A percentile compares a stretch with the other conserved stretches of the same genome.
phyloP scores from a whole-genome alignment of 2,329 filamentous ascomycete species.

The Tolypocladium sp. region DNA sequence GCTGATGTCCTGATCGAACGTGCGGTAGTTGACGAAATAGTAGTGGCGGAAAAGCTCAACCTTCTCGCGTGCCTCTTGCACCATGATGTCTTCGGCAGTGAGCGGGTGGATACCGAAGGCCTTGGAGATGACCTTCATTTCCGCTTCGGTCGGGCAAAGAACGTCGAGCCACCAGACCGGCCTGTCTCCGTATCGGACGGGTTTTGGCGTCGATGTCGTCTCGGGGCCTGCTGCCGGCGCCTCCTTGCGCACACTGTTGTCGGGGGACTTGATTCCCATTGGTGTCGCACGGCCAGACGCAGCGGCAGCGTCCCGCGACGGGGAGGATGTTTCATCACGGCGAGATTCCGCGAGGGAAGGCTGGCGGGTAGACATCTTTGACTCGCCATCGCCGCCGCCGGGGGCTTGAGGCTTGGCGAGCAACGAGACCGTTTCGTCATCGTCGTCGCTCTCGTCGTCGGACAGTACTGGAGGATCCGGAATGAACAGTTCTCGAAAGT shows the following conservation, averaged over 20 bases:
- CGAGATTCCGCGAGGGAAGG: constrained; percentile 28
- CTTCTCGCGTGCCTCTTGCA: constrained; percentile 95
- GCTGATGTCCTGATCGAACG: constrained; percentile 88
- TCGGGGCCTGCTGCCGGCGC: constrained; percentile 10
- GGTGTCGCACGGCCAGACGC: constrained; percentile 41
- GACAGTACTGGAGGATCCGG: constrained; percentile 72
- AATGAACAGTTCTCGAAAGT: constrained; percentile 81
- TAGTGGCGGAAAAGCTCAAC: constrained; percentile 96
- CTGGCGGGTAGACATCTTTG: constrained; percentile 35
- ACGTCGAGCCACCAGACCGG: constrained; percentile 98
- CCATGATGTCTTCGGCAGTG: constrained; percentile 92
- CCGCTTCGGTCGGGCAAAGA: constrained; percentile 78
- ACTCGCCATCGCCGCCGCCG: constrained; percentile 25
- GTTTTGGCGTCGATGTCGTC: constrained; percentile 23
- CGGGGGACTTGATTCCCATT: constrained; percentile 29
- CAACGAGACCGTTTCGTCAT: constrained; percentile 26
- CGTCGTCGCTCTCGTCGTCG: constrained; percentile 62
- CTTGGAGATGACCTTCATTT: constrained; percentile 91
- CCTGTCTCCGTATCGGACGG: constrained; percentile 62
- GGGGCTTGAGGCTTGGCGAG: constrained; percentile 14
- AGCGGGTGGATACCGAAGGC: constrained; percentile 93
- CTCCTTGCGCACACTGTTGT: constrained; percentile 10
- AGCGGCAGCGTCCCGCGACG: constrained; percentile 17
- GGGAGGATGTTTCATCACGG: constrained; percentile 17
- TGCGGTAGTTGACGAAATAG: constrained; percentile 97